These are phyloP conservation scores for Rhizopogon vulgaris DNA, from an alignment of 768 basidiomycete genomes.

Conservation along the genomic window DNA sequence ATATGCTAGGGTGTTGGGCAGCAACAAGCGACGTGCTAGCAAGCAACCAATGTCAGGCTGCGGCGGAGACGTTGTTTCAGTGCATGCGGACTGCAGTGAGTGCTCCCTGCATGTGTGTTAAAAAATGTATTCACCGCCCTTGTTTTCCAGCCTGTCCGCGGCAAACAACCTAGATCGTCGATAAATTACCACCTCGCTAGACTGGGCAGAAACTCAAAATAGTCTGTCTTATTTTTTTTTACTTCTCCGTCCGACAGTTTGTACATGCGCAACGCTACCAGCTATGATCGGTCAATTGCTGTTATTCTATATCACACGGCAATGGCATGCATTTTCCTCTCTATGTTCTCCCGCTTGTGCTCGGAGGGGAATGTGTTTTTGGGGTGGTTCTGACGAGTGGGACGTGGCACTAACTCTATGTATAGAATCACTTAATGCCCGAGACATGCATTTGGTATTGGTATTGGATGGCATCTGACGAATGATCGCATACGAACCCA, in stretches of 20 bases:
- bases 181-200: slow-evolving; percentile 90
- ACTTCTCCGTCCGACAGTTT: slow-evolving; percentile 7
- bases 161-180: slow-evolving; percentile 63
- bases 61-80: slow-evolving; percentile 57
- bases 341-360: too few species aligned
- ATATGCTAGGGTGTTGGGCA: slow-evolving; percentile 87
- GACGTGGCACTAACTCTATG: too few species aligned
- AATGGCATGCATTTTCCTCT: background rate
- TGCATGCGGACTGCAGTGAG: slow-evolving; percentile 86
- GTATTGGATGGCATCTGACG: slow-evolving; percentile 32
- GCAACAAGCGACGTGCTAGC: slow-evolving; percentile 59
- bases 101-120: slow-evolving; percentile 9
- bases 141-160: slow-evolving; percentile 51
- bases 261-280: background rate
- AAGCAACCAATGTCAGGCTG: slow-evolving; percentile 46
- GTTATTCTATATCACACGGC: background rate
- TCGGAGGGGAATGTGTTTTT: background rate
- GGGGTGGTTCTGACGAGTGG: too few species aligned
- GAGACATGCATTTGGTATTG: slow-evolving; percentile 27
- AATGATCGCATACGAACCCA: slow-evolving; percentile 39
- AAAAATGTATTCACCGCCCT: background rate
- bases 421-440: too few species aligned
- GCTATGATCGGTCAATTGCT: background rate
- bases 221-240: slow-evolving; percentile 23
- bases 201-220: slow-evolving; percentile 69